phyloP scores from a whole-genome alignment of 768 basidiomycete genomes.

The Termitomyces sp. region DNA sequence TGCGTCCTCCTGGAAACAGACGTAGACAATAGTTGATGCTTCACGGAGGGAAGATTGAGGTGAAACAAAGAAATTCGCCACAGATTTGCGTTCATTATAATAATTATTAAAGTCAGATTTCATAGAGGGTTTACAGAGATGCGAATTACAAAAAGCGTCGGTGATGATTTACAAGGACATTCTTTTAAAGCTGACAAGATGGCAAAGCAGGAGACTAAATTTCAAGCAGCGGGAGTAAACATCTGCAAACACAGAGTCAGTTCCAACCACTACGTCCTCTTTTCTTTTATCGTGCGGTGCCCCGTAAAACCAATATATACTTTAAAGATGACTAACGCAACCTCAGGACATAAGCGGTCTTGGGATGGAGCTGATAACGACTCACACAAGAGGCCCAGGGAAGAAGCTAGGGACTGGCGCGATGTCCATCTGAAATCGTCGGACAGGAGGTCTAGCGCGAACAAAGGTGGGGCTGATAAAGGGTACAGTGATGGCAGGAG shows the following conservation, averaged over 20 bases:
- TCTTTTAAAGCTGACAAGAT: too few relatives aligned
- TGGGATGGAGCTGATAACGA: conserved; percentile 56
- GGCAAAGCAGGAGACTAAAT: neutral
- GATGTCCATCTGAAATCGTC: conserved; percentile 58
- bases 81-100: too few relatives aligned
- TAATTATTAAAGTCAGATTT: too few relatives aligned
- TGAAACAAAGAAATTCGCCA: too few relatives aligned
- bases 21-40: neutral
- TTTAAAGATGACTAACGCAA: conserved; percentile 72
- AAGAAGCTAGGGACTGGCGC: conserved; percentile 62
- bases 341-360: conserved; percentile 81
- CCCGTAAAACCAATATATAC: conserved; percentile 56
- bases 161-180: too few relatives aligned
- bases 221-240: neutral
- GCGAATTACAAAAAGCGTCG: too few relatives aligned
- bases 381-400: conserved; percentile 53
- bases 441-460: conserved; percentile 23
- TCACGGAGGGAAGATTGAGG: too few relatives aligned
- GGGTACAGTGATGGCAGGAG: conserved; percentile 25
- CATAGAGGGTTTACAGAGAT: too few relatives aligned
- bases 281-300: conserved; percentile 74
- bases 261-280: neutral
- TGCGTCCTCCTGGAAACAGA: neutral
- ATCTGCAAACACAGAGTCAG: conserved; percentile 1
- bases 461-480: conserved; percentile 36